Evolutionary conservation across 805 yeast species (phyloP).

Genomic region (Wickerhamiella slavikovae): DNA sequence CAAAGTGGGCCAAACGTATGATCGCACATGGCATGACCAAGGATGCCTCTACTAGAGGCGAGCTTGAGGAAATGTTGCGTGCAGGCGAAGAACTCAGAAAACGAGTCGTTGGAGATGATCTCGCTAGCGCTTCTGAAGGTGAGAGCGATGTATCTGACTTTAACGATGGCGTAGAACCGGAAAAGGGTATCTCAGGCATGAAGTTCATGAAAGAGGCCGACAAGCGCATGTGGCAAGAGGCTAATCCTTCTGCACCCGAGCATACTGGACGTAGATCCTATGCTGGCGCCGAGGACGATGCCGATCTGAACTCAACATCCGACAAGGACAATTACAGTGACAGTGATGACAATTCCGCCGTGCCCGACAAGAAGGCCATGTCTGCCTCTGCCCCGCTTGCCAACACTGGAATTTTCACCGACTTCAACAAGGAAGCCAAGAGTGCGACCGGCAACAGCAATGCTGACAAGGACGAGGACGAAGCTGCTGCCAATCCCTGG

Average conservation of each 20-base stretch:
- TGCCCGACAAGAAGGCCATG: conserved; percentile 1
- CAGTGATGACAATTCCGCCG: conserved; percentile 1
- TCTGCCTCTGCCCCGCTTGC: conserved; percentile 1
- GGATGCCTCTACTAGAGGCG: conserved; percentile 65
- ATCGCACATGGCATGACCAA: conserved; percentile 77
- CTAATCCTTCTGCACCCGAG: too few species aligned
- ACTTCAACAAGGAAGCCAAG: conserved; percentile 3
- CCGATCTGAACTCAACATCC: conserved; percentile 3
- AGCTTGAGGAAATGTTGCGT: conserved; percentile 83
- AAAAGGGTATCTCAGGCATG: conserved; percentile 85
- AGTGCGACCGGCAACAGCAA: conserved; percentile 1
- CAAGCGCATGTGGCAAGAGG: conserved; percentile 28
- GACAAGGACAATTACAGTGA: neutral
- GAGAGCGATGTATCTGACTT: conserved; percentile 26
- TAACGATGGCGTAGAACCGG: conserved; percentile 23
- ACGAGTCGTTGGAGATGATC: conserved; percentile 43
- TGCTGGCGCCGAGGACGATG: conserved; percentile 6
- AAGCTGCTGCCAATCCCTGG: conserved; percentile 17
- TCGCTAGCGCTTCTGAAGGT: conserved; percentile 23
- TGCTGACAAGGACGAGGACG: neutral
- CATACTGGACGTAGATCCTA: conserved; percentile 33
- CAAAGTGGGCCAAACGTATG: conserved; percentile 82
- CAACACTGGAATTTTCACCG: too few species aligned
- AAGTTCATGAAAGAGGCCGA: conserved; percentile 90
- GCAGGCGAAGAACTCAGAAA: conserved; percentile 61